Evolutionary conservation across 306 rosid genomes (phyloP).

Genomic region (Prinsepia uniflora): DNA sequence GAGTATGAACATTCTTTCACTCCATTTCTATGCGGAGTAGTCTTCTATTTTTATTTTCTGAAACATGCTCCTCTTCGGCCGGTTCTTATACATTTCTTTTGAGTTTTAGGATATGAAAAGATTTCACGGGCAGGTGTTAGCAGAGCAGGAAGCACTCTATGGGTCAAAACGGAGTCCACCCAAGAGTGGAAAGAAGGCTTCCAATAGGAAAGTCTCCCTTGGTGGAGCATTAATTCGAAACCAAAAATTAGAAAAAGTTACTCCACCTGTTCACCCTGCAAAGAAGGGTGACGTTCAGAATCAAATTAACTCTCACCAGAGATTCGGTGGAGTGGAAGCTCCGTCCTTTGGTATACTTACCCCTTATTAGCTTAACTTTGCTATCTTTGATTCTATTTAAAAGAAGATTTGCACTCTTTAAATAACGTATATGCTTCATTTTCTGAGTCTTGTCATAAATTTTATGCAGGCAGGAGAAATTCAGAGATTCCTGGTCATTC

Average conservation of each 20-base stretch:
- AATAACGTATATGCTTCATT: background rate
- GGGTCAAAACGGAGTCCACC: slow-evolving; percentile 44
- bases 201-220: slow-evolving; percentile 43
- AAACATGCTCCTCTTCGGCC: slow-evolving; percentile 8
- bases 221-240: slow-evolving; percentile 56
- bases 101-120: slow-evolving; percentile 36
- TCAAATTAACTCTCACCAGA: slow-evolving; percentile 36
- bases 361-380: background rate
- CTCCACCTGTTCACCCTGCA: slow-evolving; percentile 35
- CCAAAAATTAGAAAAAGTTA: slow-evolving; percentile 34
- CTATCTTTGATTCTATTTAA: background rate
- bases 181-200: slow-evolving; percentile 31
- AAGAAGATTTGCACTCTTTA: background rate
- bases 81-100: background rate
- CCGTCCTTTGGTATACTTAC: slow-evolving; percentile 27
- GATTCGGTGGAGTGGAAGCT: slow-evolving; percentile 31
- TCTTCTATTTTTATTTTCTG: background rate
- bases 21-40: background rate
- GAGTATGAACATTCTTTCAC: slow-evolving; percentile 35
- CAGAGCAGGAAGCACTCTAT: slow-evolving; percentile 61
- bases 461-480: slow-evolving; percentile 36
- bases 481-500: slow-evolving; percentile 32
- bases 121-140: slow-evolving; percentile 40
- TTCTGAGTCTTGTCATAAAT: background rate
- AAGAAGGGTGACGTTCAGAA: slow-evolving; percentile 35